Base-by-base conservation (phyloP, 2,329 filamentous ascomycete species). In the Truncatella angustata region DNA sequence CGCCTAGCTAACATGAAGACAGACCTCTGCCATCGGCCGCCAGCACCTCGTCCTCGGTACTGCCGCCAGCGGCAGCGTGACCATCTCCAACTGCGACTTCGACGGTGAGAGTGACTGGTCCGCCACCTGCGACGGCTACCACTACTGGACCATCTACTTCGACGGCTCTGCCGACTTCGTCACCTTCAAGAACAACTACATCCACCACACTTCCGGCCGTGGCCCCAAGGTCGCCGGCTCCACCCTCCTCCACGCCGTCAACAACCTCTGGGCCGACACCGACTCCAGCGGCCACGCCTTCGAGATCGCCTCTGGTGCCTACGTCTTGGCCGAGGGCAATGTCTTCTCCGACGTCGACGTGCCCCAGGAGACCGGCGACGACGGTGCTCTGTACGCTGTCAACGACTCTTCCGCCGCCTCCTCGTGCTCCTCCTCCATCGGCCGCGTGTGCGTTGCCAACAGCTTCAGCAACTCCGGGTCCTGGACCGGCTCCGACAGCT, bases 251-350 rank as follows among this genome's bases (percentile, higher is more conserved):
- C 73, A 73, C 54, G 69, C 68, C 51, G 66, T 68, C 56, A 73
- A 73, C 66, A 72, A 71, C 65, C 68, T 68, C 62, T 76, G 69
- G 62, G 62, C 40, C 23, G 40, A 44, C 12, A 9, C 63, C 55
- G 61, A 68, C 54, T 70, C 67, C 58, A 58, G 58, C 4, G 71
- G 73, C 53, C 73, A 78, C 62, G 70, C 72, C 40, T 78, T 78
- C 52, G 75, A 77, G 59, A 54, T 72, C 54, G 65, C 62, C 39
- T 43, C 55, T 14, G 68, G 68, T 36, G 68, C 58, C 40, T 66
- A 66, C 37, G 70, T 78, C 47, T 66, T 80, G 35, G 73, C 74
- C 2, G 77, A 80, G 63, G 77, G 76, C 36, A 79, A 79, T 55
- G 69, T 73, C 24, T 80, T 79, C 70, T 44, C 47, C 35, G 45